These are phyloP conservation scores for Cystobasidium onofrii DNA, from an alignment of 768 basidiomycete genomes.

Conservation along the genomic window DNA sequence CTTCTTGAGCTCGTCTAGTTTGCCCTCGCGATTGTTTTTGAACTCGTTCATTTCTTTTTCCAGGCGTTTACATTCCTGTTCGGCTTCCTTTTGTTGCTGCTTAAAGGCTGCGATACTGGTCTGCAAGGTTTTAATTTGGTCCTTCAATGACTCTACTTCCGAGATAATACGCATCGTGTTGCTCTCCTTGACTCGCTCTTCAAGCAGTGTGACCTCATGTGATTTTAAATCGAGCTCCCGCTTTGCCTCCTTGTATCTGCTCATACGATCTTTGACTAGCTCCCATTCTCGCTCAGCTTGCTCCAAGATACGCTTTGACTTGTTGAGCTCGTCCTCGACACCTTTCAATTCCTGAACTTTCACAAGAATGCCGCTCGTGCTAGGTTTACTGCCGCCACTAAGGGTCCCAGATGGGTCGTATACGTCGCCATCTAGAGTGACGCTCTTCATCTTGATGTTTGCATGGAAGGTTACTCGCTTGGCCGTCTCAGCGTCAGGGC, in stretches of 20 bases:
- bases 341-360: conserved; percentile 73
- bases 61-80: conserved; percentile 71
- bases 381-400: conserved; percentile 80
- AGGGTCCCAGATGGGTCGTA: conserved; percentile 94
- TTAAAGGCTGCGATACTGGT: conserved; percentile 58
- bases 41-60: conserved; percentile 98
- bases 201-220: conserved; percentile 72
- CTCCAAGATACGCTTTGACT: conserved; percentile 51
- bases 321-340: conserved; percentile 56
- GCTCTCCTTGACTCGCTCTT: conserved; percentile 77
- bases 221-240: conserved; percentile 78
- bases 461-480: conserved; percentile 74
- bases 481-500: conserved; percentile 76
- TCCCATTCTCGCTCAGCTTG: conserved; percentile 56
- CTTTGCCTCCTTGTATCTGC: conserved; percentile 49
- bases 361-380: conserved; percentile 53
- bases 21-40: conserved; percentile 96
- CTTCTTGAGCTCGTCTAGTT: conserved; percentile 81
- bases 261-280: conserved; percentile 47
- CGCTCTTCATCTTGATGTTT: conserved; percentile 64
- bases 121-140: conserved; percentile 56
- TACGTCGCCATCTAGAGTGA: conserved; percentile 87
- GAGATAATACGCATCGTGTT: conserved; percentile 78
- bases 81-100: conserved; percentile 66
- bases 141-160: conserved; percentile 67